Evolutionary conservation across 176 grass and related monocot genomes (phyloP), one percentile per base, ranked within the genome.

Genomic region (Chloris gayana): DNA sequence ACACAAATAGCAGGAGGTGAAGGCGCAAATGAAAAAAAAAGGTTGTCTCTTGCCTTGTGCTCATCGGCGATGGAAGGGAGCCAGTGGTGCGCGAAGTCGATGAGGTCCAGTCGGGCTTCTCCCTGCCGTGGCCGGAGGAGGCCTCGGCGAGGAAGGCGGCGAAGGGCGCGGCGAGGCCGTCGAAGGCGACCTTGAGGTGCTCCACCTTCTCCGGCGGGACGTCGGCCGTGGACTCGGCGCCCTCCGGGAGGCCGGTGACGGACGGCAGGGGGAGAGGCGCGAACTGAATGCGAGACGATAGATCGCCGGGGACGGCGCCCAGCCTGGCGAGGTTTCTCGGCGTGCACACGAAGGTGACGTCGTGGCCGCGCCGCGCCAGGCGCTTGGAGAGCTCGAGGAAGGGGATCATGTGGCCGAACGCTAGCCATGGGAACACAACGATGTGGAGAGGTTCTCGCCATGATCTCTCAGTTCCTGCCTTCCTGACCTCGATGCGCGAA

Each of bases 21-120:
- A n/a, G n/a, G n/a, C n/a, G n/a, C n/a, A n/a, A n/a, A n/a, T n/a
- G n/a, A n/a, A n/a, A n/a, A n/a, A n/a, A n/a, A n/a, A 45, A 45
- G 6, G 42, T 7, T 45, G 42, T 15, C 1, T 6, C 50, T 4
- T 56, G 63, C 79, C 67, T 81, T 8, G 63, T 73, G 60, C 25
- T 84, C 34, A 7, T 66, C 39, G 12, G 86, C 86, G 32, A 94
- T 76, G 22, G 64, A 34, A 1, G 72, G 78, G 0, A 84, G 1
- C 92, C 89, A 94, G 27, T 80, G 49, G 0, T 84, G 80, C 0
- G 61, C 22, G 39, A 85, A 94, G 84, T 94, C 92, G 11, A 63
- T 9, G 3, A 25, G 26, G 91, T 80, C 83, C 89, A 89, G 50
- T 87, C 81, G 0, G 84, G 86, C 15, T 80, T 83, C 63, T 10